These are phyloP conservation scores for Leishmania lainsoni DNA, from an alignment of 208 protist genomes.

Conservation along the genomic window DNA sequence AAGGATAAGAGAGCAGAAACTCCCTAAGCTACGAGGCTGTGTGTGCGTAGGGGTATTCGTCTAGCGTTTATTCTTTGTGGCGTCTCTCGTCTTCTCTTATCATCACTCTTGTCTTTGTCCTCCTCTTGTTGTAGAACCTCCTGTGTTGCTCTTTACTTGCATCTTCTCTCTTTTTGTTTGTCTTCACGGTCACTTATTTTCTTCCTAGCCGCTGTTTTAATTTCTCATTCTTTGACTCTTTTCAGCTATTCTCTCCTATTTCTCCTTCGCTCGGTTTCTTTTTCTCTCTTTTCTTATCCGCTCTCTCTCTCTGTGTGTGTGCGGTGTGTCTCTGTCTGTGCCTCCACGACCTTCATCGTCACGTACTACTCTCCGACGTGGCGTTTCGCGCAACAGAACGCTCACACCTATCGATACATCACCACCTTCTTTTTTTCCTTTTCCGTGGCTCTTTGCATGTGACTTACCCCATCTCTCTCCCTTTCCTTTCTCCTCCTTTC, in stretches of 20 bases:
- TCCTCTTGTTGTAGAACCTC: background rate
- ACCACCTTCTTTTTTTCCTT: background rate
- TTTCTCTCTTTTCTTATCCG: background rate
- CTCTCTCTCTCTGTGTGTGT: background rate
- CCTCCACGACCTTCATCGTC: background rate
- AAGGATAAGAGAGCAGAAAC: background rate
- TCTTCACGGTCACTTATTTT: background rate
- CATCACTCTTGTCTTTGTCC: background rate
- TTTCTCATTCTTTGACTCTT: background rate
- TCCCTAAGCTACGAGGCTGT: background rate
- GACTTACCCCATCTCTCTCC: background rate
- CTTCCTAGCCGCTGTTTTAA: background rate
- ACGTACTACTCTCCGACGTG: conserved; percentile 1
- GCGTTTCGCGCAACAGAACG: background rate
- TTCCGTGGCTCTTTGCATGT: background rate
- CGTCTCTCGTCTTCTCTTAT: background rate
- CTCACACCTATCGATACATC: background rate
- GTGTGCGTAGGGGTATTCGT: background rate
- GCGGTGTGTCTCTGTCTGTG: background rate
- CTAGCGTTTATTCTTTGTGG: background rate
- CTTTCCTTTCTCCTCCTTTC: background rate
- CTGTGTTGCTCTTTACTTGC: background rate
- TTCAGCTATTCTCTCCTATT: background rate
- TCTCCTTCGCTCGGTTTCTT: background rate
- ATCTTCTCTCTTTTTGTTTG: background rate